These are phyloP conservation scores for Chytriomyces confervae DNA, from an alignment of 192 early-diverging fungal genomes.

Conservation along the genomic window DNA sequence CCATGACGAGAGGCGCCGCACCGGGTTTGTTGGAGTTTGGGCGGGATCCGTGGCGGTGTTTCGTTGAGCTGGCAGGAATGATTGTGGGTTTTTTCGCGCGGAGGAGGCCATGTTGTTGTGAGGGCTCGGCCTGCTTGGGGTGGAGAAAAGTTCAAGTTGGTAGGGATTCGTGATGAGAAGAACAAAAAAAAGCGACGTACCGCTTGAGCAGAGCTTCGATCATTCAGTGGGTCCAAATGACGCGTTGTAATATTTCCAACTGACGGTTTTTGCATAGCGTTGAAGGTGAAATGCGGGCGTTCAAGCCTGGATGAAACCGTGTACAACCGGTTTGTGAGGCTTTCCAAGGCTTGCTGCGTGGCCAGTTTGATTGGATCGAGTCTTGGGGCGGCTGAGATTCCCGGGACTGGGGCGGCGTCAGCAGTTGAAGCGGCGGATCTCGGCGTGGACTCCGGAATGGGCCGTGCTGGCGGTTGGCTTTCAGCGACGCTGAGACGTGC, in stretches of 20 bases:
- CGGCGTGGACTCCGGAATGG: no score
- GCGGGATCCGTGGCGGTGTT: constrained; percentile 16
- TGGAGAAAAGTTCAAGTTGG: background rate
- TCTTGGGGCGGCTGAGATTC: background rate
- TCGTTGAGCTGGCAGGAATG: constrained; percentile 21
- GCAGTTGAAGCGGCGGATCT: no score
- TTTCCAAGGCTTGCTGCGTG: constrained; percentile 1
- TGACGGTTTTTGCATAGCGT: background rate
- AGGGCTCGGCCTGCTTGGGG: constrained; percentile 3
- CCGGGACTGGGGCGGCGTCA: no score
- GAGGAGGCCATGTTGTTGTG: background rate
- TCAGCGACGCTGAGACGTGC: no score
- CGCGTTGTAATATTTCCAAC: background rate
- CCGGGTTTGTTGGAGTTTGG: background rate
- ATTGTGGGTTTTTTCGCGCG: constrained; percentile 21
- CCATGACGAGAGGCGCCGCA: background rate
- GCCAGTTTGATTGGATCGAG: background rate
- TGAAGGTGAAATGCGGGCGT: constrained; percentile 13
- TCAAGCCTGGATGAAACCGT: constrained; percentile 23
- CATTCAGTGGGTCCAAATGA: background rate
- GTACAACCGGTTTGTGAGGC: constrained; percentile 21
- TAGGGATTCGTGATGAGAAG: no score
- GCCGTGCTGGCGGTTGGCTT: no score
- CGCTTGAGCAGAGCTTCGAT: background rate
- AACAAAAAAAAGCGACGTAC: background rate